Evolutionary conservation across 148 eudicot species (phyloP).

Genomic region (Rhododendron williamsianum): DNA sequence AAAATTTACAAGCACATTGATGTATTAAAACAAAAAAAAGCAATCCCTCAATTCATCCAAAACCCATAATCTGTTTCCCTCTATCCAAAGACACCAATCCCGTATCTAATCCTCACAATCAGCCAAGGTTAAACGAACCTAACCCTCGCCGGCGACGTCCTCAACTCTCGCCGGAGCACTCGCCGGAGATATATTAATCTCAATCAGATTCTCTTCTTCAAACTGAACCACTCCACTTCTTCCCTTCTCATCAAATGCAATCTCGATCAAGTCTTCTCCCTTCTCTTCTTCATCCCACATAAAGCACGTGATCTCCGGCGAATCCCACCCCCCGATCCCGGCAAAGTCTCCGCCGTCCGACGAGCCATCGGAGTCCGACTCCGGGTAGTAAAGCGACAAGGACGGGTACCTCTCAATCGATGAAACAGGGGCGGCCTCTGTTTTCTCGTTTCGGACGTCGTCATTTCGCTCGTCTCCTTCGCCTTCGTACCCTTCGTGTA

Average conservation of each 20-base stretch:
- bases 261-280: constrained; percentile 63
- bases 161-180: constrained; percentile 16
- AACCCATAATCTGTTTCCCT: not conserved
- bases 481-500: constrained; percentile 58
- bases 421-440: not conserved
- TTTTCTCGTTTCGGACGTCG: constrained; percentile 8
- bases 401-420: constrained; percentile 40
- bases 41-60: not conserved
- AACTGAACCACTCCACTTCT: constrained; percentile 8
- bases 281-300: constrained; percentile 49
- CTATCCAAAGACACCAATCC: not conserved
- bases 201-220: constrained; percentile 75
- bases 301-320: constrained; percentile 20
- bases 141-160: constrained; percentile 9
- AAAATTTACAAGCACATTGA: not conserved
- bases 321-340: constrained; percentile 21
- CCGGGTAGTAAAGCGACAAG: constrained; percentile 57
- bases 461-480: constrained; percentile 35
- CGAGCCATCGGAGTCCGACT: constrained; percentile 41
- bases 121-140: not conserved
- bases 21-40: not conserved
- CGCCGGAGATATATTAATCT: constrained; percentile 57
- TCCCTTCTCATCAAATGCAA: constrained; percentile 35
- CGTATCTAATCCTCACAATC: not conserved
- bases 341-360: constrained; percentile 35